Conservation (phyloP, 179 eudicot genomes). For the Camellia oleifera region DNA sequence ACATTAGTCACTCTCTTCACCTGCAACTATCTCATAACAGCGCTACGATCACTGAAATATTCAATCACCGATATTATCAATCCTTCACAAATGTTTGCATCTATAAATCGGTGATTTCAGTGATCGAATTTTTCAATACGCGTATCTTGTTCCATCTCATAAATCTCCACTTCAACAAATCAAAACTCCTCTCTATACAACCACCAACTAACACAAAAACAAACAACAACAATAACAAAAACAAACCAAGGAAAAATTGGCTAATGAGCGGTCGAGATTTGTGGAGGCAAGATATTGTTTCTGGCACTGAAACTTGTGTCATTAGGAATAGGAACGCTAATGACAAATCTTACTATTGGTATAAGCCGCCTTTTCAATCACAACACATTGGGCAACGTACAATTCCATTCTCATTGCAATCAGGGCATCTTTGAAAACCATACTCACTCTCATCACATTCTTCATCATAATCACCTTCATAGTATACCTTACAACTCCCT, state of each 20-base stretch:
- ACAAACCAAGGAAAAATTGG: not conserved
- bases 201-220: constrained; percentile 22
- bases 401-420: constrained; percentile 95
- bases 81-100: too few relatives aligned
- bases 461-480: constrained; percentile 47
- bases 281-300: not conserved
- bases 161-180: constrained; percentile 7
- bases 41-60: too few relatives aligned
- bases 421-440: constrained; percentile 88
- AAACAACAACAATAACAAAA: constrained; percentile 5
- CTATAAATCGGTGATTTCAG: too few relatives aligned
- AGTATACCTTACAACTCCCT: constrained; percentile 86
- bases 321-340: too few relatives aligned
- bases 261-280: constrained; percentile 2
- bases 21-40: not conserved
- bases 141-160: not conserved
- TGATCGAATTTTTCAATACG: too few relatives aligned
- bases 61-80: too few relatives aligned
- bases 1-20: not conserved
- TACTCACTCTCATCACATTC: constrained; percentile 44
- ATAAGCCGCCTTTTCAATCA: constrained; percentile 20
- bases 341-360: too few relatives aligned
- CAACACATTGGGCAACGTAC: constrained; percentile 81
- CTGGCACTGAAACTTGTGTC: too few relatives aligned
- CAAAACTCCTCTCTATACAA: constrained; percentile 34